A percentile compares a stretch with the other conserved stretches of the same genome.
These are phyloP conservation scores for Neurospora sp. DNA, from an alignment of 495 filamentous ascomycete genomes.

Conservation along the genomic window DNA sequence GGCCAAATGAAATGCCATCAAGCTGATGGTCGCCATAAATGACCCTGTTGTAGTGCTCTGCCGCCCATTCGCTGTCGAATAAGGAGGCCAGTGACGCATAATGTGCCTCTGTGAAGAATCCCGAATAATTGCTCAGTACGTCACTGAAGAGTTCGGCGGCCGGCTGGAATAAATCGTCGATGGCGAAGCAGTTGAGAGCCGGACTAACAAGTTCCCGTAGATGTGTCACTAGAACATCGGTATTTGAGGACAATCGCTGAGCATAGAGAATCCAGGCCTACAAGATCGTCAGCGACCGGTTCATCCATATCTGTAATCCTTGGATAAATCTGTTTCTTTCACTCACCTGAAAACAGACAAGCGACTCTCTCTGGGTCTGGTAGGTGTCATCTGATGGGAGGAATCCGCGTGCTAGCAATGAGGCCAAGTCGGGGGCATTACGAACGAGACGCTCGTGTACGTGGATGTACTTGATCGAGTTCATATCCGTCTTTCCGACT, in stretches of 20 bases:
- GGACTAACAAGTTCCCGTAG: constrained; percentile 46
- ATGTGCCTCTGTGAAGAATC: constrained; percentile 49
- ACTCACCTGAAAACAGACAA: constrained; percentile 52
- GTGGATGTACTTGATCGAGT: constrained; percentile 39
- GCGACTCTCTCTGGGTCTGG: constrained; percentile 36
- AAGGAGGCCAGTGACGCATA: constrained; percentile 45
- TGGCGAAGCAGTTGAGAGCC: constrained; percentile 46
- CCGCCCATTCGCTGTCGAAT: constrained; percentile 46
- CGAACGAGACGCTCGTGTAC: constrained; percentile 41
- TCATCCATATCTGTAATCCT: background rate
- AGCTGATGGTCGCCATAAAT: constrained; percentile 51
- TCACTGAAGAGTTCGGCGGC: constrained; percentile 57
- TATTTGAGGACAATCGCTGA: constrained; percentile 46
- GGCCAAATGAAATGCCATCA: constrained; percentile 57
- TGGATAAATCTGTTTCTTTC: background rate
- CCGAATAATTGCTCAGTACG: constrained; percentile 51
- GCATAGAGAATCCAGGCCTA: constrained; percentile 62
- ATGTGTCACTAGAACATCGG: constrained; percentile 41
- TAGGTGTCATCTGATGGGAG: constrained; percentile 14
- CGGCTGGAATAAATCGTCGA: constrained; percentile 44
- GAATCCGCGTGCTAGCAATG: constrained; percentile 38
- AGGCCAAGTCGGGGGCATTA: constrained; percentile 42
- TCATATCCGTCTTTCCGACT: constrained; percentile 53
- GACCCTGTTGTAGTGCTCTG: constrained; percentile 41
- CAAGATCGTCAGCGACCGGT: background rate